Evolutionary conservation across 306 rosid species (phyloP).

Genomic region (barrel medic (Medicago truncatula)): MtrunA17r5.0-ANR NC_053048.1:41066501-41067000

Average conservation of each 20-base stretch:
- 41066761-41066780: conserved; percentile 88
- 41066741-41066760: conserved; percentile 60
- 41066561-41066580: conserved; percentile 10
- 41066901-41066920: conserved; percentile 6
- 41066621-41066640: neutral
- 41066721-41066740: conserved; percentile 31
- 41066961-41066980: conserved; percentile 95
- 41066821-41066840: conserved; percentile 78
- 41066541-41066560: neutral
- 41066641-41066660: conserved; percentile 29
- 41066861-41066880: conserved; percentile 7
- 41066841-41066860: conserved; percentile 19
- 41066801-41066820: conserved; percentile 88
- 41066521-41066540: neutral
- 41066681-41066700: conserved; percentile 32
- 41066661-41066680: conserved; percentile 13
- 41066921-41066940: conserved; percentile 95
- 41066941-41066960: conserved; percentile 99
- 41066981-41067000: conserved; percentile 91
- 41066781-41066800: conserved; percentile 90
- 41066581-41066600: conserved; percentile 5
- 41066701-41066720: conserved; percentile 31
- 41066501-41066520: neutral
- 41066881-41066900: conserved; percentile 21
- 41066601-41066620: conserved; percentile 27